Evolutionary conservation across 1,284 basidiomycete species (phyloP).

Genomic region (Sphaerobolus stellatus): DNA sequence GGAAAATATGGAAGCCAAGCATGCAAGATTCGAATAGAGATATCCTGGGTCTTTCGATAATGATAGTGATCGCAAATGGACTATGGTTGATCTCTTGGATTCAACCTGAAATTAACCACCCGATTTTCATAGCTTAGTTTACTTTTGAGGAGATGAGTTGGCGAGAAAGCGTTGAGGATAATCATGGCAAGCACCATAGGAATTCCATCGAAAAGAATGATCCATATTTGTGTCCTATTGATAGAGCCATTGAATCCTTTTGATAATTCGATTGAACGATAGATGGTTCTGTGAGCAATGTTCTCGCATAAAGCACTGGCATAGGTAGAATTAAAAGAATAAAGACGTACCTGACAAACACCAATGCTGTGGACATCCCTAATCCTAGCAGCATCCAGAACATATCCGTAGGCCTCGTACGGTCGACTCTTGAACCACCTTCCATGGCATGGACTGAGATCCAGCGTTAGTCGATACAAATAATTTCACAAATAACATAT

Average conservation of each 20-base stretch:
- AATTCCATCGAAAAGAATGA: conserved; percentile 59
- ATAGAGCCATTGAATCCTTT: conserved; percentile 56
- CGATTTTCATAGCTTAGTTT: too few relatives aligned
- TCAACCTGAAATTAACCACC: too few relatives aligned
- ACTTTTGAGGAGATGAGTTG: conserved; percentile 50
- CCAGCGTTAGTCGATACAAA: background rate
- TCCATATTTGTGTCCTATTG: conserved; percentile 53
- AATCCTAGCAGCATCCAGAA: conserved; percentile 4
- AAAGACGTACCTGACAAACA: conserved; percentile 5
- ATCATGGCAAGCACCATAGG: conserved; percentile 60
- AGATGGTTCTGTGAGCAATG: conserved; percentile 36
- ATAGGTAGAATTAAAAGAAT: background rate
- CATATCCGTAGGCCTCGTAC: background rate
- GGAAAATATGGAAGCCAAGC: too few relatives aligned
- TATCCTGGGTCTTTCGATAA: too few relatives aligned
- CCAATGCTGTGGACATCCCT: background rate
- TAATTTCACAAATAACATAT: background rate
- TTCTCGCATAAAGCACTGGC: background rate
- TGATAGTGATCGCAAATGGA: too few relatives aligned
- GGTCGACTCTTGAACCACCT: background rate
- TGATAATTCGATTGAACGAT: conserved; percentile 53
- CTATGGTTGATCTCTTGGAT: too few relatives aligned
- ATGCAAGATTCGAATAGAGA: too few relatives aligned
- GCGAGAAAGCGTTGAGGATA: conserved; percentile 56
- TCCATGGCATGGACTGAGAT: background rate